These are phyloP conservation scores for Polysphondylium violaceum DNA, from an alignment of 78 protist species.

Conservation along the genomic window DNA sequence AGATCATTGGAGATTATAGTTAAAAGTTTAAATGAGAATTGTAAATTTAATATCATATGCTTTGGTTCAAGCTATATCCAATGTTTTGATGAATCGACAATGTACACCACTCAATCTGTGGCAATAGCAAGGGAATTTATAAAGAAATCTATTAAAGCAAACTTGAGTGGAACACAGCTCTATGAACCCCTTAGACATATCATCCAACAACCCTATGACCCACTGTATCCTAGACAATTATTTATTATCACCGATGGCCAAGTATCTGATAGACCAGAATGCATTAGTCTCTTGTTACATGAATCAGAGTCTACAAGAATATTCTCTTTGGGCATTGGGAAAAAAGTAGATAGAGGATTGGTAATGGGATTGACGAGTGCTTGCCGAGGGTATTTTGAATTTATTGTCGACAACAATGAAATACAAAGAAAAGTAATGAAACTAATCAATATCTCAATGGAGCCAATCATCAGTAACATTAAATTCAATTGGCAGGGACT, in stretches of 20 bases:
- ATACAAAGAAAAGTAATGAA: constrained; percentile 42
- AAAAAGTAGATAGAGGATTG: constrained; percentile 9
- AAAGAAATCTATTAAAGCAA: constrained; percentile 9
- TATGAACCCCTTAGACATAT: constrained; percentile 17
- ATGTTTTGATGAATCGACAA: not conserved
- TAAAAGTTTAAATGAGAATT: constrained; percentile 23
- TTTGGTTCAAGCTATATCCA: too few relatives aligned
- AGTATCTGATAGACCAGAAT: constrained; percentile 14
- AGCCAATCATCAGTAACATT: constrained; percentile 24
- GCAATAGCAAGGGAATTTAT: not conserved
- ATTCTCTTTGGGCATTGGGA: constrained; percentile 65
- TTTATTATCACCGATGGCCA: constrained; percentile 66
- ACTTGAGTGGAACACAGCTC: constrained; percentile 54
- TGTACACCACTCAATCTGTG: not conserved
- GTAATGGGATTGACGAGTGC: constrained; percentile 15
- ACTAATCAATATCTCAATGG: constrained; percentile 11
- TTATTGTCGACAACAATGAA: constrained; percentile 1
- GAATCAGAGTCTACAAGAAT: constrained; percentile 42
- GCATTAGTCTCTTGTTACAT: constrained; percentile 1
- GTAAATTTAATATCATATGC: constrained; percentile 17
- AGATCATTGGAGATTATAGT: not conserved
- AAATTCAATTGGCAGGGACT: constrained; percentile 33
- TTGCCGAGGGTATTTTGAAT: constrained; percentile 52
- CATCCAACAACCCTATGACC: not conserved
- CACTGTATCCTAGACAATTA: constrained; percentile 42